Conservation (phyloP, 352 stramenopile genomes). For the Globisporangium camurandrum region DNA sequence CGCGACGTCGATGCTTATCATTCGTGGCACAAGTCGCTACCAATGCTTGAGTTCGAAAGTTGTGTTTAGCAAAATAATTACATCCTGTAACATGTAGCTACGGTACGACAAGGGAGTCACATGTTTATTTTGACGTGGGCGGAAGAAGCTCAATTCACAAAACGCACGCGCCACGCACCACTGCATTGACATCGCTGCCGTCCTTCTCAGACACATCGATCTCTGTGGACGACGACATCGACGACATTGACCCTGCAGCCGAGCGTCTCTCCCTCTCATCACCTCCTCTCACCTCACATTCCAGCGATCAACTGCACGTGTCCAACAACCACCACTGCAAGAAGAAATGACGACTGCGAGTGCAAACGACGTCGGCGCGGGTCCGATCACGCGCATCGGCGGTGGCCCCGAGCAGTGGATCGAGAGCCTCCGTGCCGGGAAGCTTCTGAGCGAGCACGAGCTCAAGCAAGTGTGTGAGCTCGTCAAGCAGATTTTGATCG, state of each 20-base stretch:
- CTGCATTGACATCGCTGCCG: too few species aligned
- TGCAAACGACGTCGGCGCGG: conserved; percentile 42
- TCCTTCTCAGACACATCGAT: too few species aligned
- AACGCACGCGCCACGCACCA: not conserved
- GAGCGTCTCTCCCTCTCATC: not conserved
- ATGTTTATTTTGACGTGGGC: too few species aligned
- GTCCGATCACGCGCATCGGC: conserved; percentile 41
- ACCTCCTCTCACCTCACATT: not conserved
- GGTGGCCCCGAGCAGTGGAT: conserved; percentile 83
- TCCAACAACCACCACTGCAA: not conserved
- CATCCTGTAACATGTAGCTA: too few species aligned
- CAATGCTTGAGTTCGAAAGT: not conserved
- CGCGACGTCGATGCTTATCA: too few species aligned
- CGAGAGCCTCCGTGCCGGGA: conserved; percentile 65
- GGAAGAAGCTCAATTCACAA: conserved; percentile 1
- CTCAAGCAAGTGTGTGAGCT: conserved; percentile 87
- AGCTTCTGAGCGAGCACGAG: conserved; percentile 81
- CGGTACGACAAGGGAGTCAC: not conserved
- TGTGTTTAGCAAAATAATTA: too few species aligned
- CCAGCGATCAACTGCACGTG: too few species aligned
- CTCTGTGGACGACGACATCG: too few species aligned
- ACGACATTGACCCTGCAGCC: not conserved
- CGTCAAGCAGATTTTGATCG: conserved; percentile 88
- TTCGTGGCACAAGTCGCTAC: too few species aligned
- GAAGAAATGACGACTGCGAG: conserved; percentile 35